phyloP scores from a whole-genome alignment of 202 grass and related monocot genomes.

The Setaria italica region DNA sequence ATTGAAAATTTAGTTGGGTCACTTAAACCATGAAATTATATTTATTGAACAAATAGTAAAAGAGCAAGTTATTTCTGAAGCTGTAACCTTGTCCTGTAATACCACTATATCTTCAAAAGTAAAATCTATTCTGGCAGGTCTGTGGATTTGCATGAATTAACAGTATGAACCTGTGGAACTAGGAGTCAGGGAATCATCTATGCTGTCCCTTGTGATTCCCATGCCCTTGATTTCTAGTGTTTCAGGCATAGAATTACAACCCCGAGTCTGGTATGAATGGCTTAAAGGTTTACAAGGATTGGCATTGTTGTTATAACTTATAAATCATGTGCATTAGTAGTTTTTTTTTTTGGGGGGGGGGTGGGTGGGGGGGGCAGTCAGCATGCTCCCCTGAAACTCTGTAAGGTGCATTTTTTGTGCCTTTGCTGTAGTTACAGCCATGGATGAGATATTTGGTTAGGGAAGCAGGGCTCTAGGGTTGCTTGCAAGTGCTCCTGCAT shows the following conservation, averaged over 20 bases:
- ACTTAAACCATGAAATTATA: not conserved
- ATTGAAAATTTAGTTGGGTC: not conserved
- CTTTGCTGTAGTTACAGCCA: not conserved
- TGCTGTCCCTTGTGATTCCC: not conserved
- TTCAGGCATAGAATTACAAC: not conserved
- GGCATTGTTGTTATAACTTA: too few species aligned
- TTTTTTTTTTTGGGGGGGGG: too few species aligned
- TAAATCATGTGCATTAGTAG: too few species aligned
- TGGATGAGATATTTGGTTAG: not conserved
- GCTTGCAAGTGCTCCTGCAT: not conserved
- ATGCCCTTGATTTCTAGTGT: not conserved
- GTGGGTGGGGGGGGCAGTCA: not conserved
- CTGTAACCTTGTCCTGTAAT: not conserved
- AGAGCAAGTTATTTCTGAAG: not conserved
- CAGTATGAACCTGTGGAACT: not conserved
- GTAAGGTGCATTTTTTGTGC: not conserved
- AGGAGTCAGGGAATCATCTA: not conserved
- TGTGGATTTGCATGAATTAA: conserved; percentile 1
- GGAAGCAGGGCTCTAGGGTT: not conserved
- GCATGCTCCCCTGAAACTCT: not conserved
- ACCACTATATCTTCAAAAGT: not conserved
- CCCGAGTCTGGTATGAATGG: not conserved
- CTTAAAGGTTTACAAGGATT: too few species aligned
- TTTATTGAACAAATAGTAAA: not conserved
- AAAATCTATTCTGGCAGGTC: not conserved